Base-by-base conservation (phyloP, 176 grass and related monocot genomes). In the Puccinellia tenuiflora region DNA sequence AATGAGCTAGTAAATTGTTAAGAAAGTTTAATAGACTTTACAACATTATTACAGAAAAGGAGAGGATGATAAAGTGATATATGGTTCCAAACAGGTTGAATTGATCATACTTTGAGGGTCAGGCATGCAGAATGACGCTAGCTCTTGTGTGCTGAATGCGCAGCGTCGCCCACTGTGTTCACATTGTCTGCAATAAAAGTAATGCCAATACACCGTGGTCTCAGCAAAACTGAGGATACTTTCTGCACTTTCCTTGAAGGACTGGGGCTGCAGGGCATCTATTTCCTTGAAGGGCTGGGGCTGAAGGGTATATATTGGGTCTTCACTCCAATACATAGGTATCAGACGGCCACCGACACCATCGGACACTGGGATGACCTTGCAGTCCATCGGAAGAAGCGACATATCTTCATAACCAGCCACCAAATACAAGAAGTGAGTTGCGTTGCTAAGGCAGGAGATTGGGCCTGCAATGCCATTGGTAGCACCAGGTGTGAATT, bases 381-480 rank as follows among this genome's bases (percentile, higher is more conserved):
- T 48, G 46, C 46, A 48, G 46, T 48, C 46, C 46, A 72, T 76
- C 0, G 88, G 88, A 57, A 94, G 85, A 22, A 45, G 0, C 29
- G 34, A 62, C 74, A 88, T 80, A 24, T 30, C 18, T 67, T n/a
- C 33, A 67, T n/a, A 5, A 21, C 8, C 0, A 38, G 0, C 64
- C 18, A 38, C 64, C 3, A 37, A 67, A 53, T 90, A 94, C 0
- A 72, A 48, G 10, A 76, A 84, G 7, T 81, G 63, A 59, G 31
- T 75, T 31, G 28, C 2, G 52, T 66, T 87, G 53, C 77, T 84
- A 20, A 85, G 66, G 60, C 88, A 93, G 8, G 71, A 18, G 7
- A 93, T 26, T 13, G 85, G 82, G 21, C 88, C 34, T 22, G 21
- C 55, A 90, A 93, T 74, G 73, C 85, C 9, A 82, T 90, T 12